phyloP scores from a whole-genome alignment of 2,329 filamentous ascomycete species.

The Cercospora janseana region DNA sequence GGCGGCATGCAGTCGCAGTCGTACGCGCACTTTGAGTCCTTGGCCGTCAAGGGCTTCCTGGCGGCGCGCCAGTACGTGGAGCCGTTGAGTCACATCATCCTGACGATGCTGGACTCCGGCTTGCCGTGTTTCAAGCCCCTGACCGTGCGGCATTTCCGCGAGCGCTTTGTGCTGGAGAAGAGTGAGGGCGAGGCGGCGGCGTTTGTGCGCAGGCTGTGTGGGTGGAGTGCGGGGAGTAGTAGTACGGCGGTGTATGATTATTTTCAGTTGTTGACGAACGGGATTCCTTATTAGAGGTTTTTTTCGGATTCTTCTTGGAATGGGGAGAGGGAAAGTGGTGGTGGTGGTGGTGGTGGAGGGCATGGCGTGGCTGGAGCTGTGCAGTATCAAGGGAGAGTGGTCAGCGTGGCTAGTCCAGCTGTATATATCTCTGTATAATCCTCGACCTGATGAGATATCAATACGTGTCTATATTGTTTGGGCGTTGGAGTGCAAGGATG shows the following conservation, averaged over 20 bases:
- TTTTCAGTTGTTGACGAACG: slow-evolving; percentile 95
- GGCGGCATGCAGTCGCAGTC: slow-evolving; percentile 79
- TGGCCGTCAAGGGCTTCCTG: slow-evolving; percentile 93
- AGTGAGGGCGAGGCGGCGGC: slow-evolving; percentile 90
- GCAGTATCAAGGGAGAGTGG: too few species aligned
- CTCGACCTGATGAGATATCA: too few species aligned
- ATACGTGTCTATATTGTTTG: too few species aligned
- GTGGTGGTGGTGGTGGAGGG: too few species aligned
- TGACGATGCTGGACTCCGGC: slow-evolving; percentile 93
- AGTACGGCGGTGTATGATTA: slow-evolving; percentile 95
- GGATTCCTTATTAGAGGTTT: slow-evolving; percentile 82
- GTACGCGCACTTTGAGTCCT: slow-evolving; percentile 94
- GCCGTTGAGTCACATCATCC: slow-evolving; percentile 84
- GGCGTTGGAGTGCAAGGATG: too few species aligned
- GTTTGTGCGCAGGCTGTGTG: slow-evolving; percentile 85
- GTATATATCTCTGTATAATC: too few species aligned
- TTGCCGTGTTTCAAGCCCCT: slow-evolving; percentile 97
- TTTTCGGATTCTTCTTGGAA: too few species aligned
- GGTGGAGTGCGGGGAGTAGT: slow-evolving; percentile 85
- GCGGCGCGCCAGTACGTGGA: slow-evolving; percentile 82
- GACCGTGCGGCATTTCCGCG: slow-evolving; percentile 86
- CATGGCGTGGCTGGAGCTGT: too few species aligned
- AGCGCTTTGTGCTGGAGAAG: slow-evolving; percentile 89
- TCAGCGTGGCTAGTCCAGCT: too few species aligned
- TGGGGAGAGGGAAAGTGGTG: too few species aligned